Percentiles rank a stretch among this genome's conserved stretches.
These are phyloP conservation scores for Apiospora hydei DNA, from an alignment of 2,329 filamentous ascomycete genomes.

Conservation along the genomic window DNA sequence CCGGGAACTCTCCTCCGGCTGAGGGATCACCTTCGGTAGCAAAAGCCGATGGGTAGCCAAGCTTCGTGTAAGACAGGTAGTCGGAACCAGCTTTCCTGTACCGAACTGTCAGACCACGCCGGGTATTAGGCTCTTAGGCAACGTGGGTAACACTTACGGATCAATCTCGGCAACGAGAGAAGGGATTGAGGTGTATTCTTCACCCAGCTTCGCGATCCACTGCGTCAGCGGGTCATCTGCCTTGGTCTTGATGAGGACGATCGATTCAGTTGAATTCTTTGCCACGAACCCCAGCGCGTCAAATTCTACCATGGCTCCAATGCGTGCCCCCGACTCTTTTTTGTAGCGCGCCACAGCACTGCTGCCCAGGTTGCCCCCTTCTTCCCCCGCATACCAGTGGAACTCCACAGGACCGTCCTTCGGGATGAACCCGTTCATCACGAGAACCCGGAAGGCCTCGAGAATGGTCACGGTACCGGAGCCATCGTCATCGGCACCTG, in stretches of 20 bases:
- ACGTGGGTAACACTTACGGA: conserved; percentile 33
- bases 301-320: conserved; percentile 77
- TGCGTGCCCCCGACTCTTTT: conserved; percentile 64
- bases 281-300: conserved; percentile 51
- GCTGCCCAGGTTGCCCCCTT: conserved; percentile 58
- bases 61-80: conserved; percentile 49
- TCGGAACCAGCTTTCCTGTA: conserved; percentile 47
- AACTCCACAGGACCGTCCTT: conserved; percentile 66
- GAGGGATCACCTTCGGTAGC: conserved; percentile 48
- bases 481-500: conserved; percentile 77
- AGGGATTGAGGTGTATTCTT: conserved; percentile 47
- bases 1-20: conserved; percentile 37
- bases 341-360: conserved; percentile 75
- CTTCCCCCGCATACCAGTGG: conserved; percentile 48
- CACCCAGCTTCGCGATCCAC: conserved; percentile 44
- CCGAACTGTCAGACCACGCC: not conserved
- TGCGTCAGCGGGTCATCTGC: conserved; percentile 46
- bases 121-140: not conserved
- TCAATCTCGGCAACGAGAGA: conserved; percentile 43
- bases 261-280: conserved; percentile 47
- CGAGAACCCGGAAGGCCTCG: conserved; percentile 72
- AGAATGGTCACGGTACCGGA: conserved; percentile 77
- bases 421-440: conserved; percentile 49
- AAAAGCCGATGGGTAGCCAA: conserved; percentile 49
- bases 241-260: conserved; percentile 48